phyloP scores from a whole-genome alignment of 108 stramenopile genomes.

The Aurantiochytrium sp. region DNA sequence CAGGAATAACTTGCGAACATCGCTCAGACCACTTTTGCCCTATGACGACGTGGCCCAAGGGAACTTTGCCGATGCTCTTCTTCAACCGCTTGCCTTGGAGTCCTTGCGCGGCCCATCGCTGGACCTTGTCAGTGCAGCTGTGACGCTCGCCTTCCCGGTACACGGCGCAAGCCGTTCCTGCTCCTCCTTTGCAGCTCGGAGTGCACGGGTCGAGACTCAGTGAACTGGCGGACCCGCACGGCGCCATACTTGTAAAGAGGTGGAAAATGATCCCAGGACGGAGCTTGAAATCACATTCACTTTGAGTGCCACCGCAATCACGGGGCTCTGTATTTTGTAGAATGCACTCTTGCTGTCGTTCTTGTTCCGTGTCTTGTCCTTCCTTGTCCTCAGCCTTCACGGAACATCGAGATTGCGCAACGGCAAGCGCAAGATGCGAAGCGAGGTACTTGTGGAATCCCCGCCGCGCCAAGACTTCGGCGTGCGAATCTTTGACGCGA shows the following conservation, averaged over 20 bases:
- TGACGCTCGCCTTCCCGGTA: not conserved
- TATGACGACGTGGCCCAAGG: not conserved
- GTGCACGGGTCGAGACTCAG: not conserved
- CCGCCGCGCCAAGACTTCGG: not conserved
- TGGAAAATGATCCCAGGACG: not conserved
- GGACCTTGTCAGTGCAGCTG: slow-evolving; percentile 2
- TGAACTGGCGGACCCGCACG: not conserved
- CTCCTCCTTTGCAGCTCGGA: not conserved
- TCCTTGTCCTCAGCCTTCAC: too few species aligned
- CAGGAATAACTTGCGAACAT: not conserved
- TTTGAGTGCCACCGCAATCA: too few species aligned
- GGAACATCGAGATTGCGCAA: too few species aligned
- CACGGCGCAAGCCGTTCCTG: not conserved
- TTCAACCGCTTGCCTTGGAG: not conserved
- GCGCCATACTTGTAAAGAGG: not conserved
- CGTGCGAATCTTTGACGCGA: not conserved
- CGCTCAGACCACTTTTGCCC: not conserved
- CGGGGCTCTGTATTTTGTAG: too few species aligned
- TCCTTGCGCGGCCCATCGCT: not conserved
- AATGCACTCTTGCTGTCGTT: too few species aligned
- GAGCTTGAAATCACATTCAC: not conserved
- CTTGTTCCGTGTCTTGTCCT: too few species aligned
- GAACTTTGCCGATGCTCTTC: not conserved
- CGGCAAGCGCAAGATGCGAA: not conserved
- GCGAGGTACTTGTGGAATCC: not conserved